Conservation (phyloP, 768 basidiomycete genomes). For the Gymnopilus dilepis region DNA sequence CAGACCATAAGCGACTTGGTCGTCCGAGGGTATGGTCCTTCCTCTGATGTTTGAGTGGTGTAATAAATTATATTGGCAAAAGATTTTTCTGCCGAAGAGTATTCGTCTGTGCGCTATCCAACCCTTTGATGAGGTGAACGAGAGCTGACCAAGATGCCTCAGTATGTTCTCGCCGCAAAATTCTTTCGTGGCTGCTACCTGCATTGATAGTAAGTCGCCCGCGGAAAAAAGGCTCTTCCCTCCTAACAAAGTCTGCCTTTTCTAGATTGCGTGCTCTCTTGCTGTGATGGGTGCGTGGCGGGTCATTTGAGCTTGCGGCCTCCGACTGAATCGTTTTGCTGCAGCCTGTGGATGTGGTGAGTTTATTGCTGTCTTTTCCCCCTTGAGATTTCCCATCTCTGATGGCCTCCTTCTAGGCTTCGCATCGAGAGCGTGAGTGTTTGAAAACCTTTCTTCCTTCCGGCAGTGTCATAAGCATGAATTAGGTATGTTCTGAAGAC, state of each 20-base stretch:
- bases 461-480: not conserved
- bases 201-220: not conserved
- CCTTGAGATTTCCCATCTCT: not conserved
- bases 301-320: not conserved
- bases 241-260: too few species aligned
- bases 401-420: not conserved
- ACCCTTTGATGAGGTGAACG: not conserved
- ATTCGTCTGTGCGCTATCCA: not conserved
- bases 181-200: not conserved
- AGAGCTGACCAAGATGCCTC: not conserved
- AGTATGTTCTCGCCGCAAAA: not conserved
- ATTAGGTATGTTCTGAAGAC: slow-evolving; percentile 14
- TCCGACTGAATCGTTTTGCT: not conserved
- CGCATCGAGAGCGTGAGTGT: not conserved
- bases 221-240: too few species aligned
- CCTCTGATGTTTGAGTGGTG: not conserved
- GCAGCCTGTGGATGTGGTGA: not conserved
- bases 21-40: not conserved
- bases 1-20: slow-evolving; percentile 1
- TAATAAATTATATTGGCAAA: not conserved
- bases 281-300: not conserved
- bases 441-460: not conserved
- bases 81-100: slow-evolving; percentile 6
- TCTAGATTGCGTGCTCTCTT: not conserved
- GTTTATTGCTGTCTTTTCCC: not conserved